These are phyloP conservation scores for Lignosus rhinocerotis DNA, from an alignment of 1,284 basidiomycete species.

Conservation along the genomic window DNA sequence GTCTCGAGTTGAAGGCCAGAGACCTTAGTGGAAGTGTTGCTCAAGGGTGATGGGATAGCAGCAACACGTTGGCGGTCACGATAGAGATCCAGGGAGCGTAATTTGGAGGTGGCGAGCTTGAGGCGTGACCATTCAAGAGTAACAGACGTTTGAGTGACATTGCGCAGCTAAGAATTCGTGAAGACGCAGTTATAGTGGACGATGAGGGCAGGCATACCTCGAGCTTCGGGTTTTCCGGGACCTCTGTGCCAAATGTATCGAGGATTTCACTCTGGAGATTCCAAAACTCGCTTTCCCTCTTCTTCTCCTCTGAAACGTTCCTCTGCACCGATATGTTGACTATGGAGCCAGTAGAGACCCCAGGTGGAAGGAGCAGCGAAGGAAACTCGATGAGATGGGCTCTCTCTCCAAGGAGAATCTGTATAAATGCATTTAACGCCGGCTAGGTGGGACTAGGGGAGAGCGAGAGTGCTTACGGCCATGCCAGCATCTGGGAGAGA, in stretches of 20 bases:
- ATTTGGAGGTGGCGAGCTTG: slow-evolving; percentile 81
- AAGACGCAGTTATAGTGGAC: neutral
- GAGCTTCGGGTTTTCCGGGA: slow-evolving; percentile 74
- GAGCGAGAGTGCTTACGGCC: slow-evolving; percentile 54
- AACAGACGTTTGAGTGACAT: slow-evolving; percentile 93
- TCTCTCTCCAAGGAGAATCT: slow-evolving; percentile 90
- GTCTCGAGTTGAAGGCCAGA: slow-evolving; percentile 87
- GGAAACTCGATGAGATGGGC: slow-evolving; percentile 96
- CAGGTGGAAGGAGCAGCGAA: slow-evolving; percentile 87
- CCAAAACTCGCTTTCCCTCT: slow-evolving; percentile 81
- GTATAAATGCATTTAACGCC: neutral
- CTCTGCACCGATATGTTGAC: slow-evolving; percentile 92
- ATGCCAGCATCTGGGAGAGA: slow-evolving; percentile 68
- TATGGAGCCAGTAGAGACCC: slow-evolving; percentile 90
- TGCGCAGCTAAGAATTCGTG: slow-evolving; percentile 64
- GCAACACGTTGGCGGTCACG: slow-evolving; percentile 87
- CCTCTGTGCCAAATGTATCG: slow-evolving; percentile 66
- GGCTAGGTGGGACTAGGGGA: neutral
- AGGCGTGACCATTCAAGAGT: slow-evolving; percentile 90
- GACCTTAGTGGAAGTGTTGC: slow-evolving; percentile 87
- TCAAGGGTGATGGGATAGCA: slow-evolving; percentile 76
- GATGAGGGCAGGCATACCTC: slow-evolving; percentile 46
- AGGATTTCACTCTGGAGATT: slow-evolving; percentile 80
- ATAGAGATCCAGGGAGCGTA: slow-evolving; percentile 89
- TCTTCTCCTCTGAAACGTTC: slow-evolving; percentile 80